Percentiles rank a stretch among this genome's conserved stretches.
phyloP scores from a whole-genome alignment of 2,329 filamentous ascomycete species.

The Colletotrichum agaves region DNA sequence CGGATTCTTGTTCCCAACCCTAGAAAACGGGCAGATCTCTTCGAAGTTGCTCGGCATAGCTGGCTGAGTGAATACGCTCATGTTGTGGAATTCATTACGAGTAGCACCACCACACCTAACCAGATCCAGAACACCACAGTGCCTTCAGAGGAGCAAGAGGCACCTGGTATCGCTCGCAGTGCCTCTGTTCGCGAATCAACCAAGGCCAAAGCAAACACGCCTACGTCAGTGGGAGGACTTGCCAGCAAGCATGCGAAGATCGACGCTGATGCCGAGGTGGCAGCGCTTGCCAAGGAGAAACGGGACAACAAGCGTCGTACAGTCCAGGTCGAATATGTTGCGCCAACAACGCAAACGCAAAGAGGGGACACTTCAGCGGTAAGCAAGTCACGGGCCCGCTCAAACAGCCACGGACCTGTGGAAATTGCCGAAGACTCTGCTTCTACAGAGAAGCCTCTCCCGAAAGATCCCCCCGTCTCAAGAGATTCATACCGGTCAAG shows the following conservation, averaged over 20 bases:
- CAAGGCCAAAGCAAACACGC: conserved; percentile 69
- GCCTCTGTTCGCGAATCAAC: conserved; percentile 90
- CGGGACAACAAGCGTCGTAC: conserved; percentile 93
- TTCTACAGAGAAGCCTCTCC: conserved; percentile 67
- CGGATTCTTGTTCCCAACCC: conserved; percentile 96
- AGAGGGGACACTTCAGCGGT: conserved; percentile 63
- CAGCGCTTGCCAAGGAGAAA: conserved; percentile 67
- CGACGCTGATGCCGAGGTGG: conserved; percentile 70
- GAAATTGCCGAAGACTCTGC: conserved; percentile 48
- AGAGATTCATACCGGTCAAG: conserved; percentile 56
- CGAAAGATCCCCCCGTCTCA: conserved; percentile 63
- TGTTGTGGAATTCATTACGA: conserved; percentile 96
- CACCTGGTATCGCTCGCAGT: conserved; percentile 67
- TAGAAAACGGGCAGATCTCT: conserved; percentile 92
- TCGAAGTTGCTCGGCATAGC: conserved; percentile 96
- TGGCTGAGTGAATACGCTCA: conserved; percentile 98
- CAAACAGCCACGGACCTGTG: conserved; percentile 64
- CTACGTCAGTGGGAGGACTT: conserved; percentile 69
- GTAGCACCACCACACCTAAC: conserved; percentile 86
- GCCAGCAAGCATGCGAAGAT: conserved; percentile 79
- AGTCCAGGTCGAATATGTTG: conserved; percentile 97
- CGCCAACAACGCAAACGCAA: conserved; percentile 86
- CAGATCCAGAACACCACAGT: conserved; percentile 87
- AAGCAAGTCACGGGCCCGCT: conserved; percentile 54
- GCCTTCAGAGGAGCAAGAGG: conserved; percentile 64